Evolutionary conservation across 495 filamentous ascomycete species (phyloP), one percentile per base, ranked within the genome.

Genomic region (Cairneyella variabilis): DNA sequence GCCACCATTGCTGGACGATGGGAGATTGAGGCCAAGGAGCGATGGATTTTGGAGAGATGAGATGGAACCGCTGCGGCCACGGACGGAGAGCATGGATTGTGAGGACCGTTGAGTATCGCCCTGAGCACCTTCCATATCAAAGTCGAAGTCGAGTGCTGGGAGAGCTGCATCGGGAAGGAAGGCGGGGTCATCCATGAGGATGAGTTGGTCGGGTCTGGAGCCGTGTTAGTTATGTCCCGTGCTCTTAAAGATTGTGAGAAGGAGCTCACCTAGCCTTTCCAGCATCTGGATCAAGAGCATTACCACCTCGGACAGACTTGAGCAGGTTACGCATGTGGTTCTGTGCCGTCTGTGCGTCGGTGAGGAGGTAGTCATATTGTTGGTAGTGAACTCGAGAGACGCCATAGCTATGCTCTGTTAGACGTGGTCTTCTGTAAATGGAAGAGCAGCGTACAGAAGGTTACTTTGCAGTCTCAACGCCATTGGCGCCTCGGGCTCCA

Each of bases 401-500:
- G 5, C 90, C 91, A 65, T 86, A 91, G 39, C 85, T 88, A 51
- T 22, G 11, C n/a, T 27, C 30, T 41, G 18, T 51, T 22, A 65
- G 42, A 12, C 12, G 2, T 52, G 48, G 12, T 45, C 61, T 77
- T 63, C 67, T n/a, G 84, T 73, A 11, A 23, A 48, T 22, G 32
- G 7, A 1, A 16, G 17, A 18, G 9, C 23, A 8, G 45, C 59
- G 21, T 36, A 64, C 58, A 98, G 80, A 25, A 98, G 71, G 60
- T 86, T 96, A 9, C 91, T 90, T 67, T 98, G 93, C 27, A 98
- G 79, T 14, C 93, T 85, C 62, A 98, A 68, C 2, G 93, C 93
- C 75, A 98, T 87, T 9, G 93, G 93, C 5, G 87, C 91, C 21
- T 83, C 85, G 0, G 93, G 91, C 50, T 86, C 75, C 25, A 85